These are phyloP conservation scores for Heritiera fomes DNA, from an alignment of 345 rosid genomes.

Conservation along the genomic window DNA sequence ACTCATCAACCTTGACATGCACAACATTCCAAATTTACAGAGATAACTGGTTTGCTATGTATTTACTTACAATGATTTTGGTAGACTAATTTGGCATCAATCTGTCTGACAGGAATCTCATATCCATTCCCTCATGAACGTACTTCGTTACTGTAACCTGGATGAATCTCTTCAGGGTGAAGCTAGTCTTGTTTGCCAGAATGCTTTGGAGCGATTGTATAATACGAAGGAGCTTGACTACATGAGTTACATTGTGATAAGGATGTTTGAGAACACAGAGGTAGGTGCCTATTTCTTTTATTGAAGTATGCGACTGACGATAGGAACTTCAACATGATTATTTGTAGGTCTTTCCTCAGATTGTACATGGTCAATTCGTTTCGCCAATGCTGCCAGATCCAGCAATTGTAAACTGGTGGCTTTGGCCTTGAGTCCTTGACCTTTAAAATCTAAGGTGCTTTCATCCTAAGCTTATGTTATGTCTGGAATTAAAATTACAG, in stretches of 20 bases:
- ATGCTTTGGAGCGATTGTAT: conserved; percentile 76
- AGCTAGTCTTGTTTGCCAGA: conserved; percentile 75
- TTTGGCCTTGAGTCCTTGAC: neutral
- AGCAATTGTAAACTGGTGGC: neutral
- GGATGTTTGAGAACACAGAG: conserved; percentile 95
- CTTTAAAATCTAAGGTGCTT: neutral
- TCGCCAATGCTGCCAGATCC: neutral
- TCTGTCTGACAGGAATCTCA: conserved; percentile 83
- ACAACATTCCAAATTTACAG: neutral
- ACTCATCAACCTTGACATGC: neutral
- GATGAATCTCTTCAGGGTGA: conserved; percentile 97
- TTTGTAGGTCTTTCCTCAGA: neutral
- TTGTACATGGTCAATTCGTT: neutral
- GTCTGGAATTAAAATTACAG: conserved; percentile 35
- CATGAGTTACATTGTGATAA: conserved; percentile 92
- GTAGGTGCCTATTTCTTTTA: conserved; percentile 30
- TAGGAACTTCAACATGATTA: conserved; percentile 3
- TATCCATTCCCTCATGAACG: conserved; percentile 94
- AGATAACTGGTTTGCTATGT: neutral
- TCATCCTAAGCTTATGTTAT: neutral
- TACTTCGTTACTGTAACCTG: conserved; percentile 91
- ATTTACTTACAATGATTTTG: neutral
- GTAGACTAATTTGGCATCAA: conserved; percentile 1
- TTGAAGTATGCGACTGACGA: neutral
- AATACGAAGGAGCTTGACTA: conserved; percentile 97